Conservation (phyloP, 768 basidiomycete genomes). For the Pleurotus cornucopiae region DNA sequence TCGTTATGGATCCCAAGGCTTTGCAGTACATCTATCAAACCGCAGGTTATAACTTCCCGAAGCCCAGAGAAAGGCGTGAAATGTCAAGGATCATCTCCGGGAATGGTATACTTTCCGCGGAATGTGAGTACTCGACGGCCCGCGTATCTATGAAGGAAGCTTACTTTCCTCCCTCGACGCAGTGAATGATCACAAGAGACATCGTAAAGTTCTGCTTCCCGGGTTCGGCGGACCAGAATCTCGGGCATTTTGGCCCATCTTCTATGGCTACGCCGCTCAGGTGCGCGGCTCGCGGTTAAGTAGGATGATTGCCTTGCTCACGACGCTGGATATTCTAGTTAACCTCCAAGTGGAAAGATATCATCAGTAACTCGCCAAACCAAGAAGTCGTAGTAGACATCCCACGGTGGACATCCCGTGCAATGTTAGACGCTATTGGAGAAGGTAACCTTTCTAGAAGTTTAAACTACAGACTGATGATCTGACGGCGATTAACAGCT, state of each 20-base stretch:
- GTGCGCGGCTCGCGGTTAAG: slow-evolving; percentile 10
- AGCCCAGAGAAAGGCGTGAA: slow-evolving; percentile 33
- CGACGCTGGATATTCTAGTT: slow-evolving; percentile 22
- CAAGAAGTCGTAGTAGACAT: slow-evolving; percentile 29
- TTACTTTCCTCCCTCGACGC: too few relatives aligned
- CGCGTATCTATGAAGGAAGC: not conserved
- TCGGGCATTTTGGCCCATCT: slow-evolving; percentile 35
- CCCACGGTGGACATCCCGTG: slow-evolving; percentile 36
- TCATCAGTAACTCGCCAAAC: slow-evolving; percentile 22
- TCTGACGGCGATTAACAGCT: slow-evolving; percentile 20
- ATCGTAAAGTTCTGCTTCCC: slow-evolving; percentile 41
- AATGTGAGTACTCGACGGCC: slow-evolving; percentile 23
- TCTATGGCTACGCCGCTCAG: slow-evolving; percentile 32
- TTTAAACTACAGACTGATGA: too few relatives aligned
- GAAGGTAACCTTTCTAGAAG: slow-evolving; percentile 26
- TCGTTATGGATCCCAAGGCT: slow-evolving; percentile 46
- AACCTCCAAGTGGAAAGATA: slow-evolving; percentile 33
- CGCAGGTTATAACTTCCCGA: slow-evolving; percentile 37
- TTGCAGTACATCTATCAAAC: slow-evolving; percentile 41
- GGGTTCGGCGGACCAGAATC: slow-evolving; percentile 43
- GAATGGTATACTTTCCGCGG: slow-evolving; percentile 33
- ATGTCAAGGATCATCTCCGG: slow-evolving; percentile 30
- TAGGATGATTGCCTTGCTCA: not conserved
- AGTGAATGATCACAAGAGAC: slow-evolving; percentile 40
- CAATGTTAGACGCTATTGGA: slow-evolving; percentile 48